phyloP scores from a whole-genome alignment of 495 filamentous ascomycete species.

The Trichoderma reesei region DNA sequence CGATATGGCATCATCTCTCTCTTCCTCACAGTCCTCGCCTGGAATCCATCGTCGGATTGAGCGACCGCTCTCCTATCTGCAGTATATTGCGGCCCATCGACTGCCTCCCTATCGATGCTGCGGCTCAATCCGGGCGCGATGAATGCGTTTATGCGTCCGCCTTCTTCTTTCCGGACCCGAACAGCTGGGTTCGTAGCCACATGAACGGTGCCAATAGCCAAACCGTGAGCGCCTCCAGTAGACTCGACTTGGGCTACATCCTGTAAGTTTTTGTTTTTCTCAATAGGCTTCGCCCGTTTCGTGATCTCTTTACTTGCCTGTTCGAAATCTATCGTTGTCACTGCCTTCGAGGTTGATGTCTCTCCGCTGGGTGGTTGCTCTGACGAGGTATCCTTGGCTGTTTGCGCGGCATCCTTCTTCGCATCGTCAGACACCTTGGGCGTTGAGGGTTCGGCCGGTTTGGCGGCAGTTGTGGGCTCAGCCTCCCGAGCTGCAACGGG shows the following conservation, averaged over 20 bases:
- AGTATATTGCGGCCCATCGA: background rate
- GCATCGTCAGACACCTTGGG: background rate
- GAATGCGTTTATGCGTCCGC: background rate
- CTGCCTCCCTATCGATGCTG: background rate
- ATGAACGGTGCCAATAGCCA: conserved; percentile 5
- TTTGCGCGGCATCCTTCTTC: background rate
- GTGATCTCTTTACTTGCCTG: conserved; percentile 9
- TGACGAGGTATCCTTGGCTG: background rate
- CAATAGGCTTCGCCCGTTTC: conserved; percentile 6
- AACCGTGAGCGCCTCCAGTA: background rate
- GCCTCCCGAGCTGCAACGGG: background rate
- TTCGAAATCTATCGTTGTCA: background rate
- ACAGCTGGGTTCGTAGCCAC: background rate
- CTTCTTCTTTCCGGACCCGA: background rate
- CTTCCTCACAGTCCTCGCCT: background rate
- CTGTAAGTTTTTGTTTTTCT: conserved; percentile 3
- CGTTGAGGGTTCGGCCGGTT: background rate
- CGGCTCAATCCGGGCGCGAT: conserved; percentile 4
- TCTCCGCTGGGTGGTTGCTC: background rate
- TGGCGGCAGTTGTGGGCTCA: background rate
- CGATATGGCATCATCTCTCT: background rate
- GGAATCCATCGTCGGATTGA: conserved; percentile 6
- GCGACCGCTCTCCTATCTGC: background rate
- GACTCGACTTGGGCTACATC: conserved; percentile 6
- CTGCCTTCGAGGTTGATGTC: background rate